Percentiles rank a stretch among this genome's conserved stretches.
Evolutionary conservation across 2,329 filamentous ascomycete genomes (phyloP).

Genomic region (Incumbomyces lentus): DNA sequence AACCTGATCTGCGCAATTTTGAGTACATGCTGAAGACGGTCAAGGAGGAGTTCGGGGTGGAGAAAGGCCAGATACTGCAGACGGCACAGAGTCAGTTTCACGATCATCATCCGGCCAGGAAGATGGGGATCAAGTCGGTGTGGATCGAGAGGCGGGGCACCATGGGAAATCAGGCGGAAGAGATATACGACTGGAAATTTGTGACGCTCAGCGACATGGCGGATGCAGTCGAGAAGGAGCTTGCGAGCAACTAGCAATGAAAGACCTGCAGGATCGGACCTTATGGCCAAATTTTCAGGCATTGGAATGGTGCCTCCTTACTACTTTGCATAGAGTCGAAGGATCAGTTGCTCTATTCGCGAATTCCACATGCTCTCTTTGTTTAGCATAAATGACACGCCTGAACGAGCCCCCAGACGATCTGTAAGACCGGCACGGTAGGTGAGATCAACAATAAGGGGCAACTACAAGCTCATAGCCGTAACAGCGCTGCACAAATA

Average conservation of each 20-base stretch:
- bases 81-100: conserved; percentile 57
- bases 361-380: too few relatives aligned
- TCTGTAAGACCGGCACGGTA: too few relatives aligned
- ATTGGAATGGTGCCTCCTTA: too few relatives aligned
- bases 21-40: conserved; percentile 50
- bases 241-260: background rate
- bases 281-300: too few relatives aligned
- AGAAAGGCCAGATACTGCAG: conserved; percentile 51
- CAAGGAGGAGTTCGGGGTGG: conserved; percentile 46
- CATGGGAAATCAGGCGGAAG: conserved; percentile 21
- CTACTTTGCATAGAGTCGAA: too few relatives aligned
- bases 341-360: too few relatives aligned
- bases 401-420: too few relatives aligned
- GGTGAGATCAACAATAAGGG: too few relatives aligned
- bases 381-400: too few relatives aligned
- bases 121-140: conserved; percentile 49
- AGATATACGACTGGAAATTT: conserved; percentile 47
- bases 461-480: too few relatives aligned
- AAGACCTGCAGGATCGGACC: background rate
- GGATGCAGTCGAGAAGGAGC: conserved; percentile 40
- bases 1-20: conserved; percentile 57
- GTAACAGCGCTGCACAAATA: too few relatives aligned
- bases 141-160: conserved; percentile 51
- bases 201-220: conserved; percentile 51
- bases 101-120: conserved; percentile 56